phyloP scores from a whole-genome alignment of 441 rosid genomes.

The Omphalea diandra region DNA sequence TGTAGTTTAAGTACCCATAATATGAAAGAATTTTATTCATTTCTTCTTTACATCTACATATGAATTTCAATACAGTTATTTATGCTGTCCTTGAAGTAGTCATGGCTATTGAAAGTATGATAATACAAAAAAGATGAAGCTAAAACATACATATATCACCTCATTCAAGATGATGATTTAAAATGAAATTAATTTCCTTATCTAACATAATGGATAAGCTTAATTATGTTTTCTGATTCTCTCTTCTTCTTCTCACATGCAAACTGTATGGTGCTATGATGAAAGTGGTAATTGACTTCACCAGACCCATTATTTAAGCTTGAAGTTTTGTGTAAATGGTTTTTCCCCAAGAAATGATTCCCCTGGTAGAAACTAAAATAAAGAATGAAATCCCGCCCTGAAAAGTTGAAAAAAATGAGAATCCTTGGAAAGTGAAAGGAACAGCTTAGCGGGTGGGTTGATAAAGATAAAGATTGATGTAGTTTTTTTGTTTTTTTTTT shows the following conservation, averaged over 20 bases:
- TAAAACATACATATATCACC: neutral
- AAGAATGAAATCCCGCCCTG: slow-evolving; percentile 9
- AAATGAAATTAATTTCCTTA: no score
- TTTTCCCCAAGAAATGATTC: slow-evolving; percentile 11
- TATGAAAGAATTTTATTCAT: neutral
- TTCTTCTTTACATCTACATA: neutral
- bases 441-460: neutral
- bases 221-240: neutral
- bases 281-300: neutral
- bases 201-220: neutral
- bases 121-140: neutral
- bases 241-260: neutral
- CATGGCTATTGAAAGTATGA: neutral
- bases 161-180: no score
- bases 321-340: neutral
- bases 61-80: neutral
- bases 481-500: no score
- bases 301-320: neutral
- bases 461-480: no score
- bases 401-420: neutral
- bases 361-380: neutral
- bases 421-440: slow-evolving; percentile 15
- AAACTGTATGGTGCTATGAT: neutral
- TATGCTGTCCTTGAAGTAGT: neutral
- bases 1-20: no score